Base-by-base conservation (phyloP, 2,329 filamentous ascomycete genomes). In the Alternaria postmessia region DNA sequence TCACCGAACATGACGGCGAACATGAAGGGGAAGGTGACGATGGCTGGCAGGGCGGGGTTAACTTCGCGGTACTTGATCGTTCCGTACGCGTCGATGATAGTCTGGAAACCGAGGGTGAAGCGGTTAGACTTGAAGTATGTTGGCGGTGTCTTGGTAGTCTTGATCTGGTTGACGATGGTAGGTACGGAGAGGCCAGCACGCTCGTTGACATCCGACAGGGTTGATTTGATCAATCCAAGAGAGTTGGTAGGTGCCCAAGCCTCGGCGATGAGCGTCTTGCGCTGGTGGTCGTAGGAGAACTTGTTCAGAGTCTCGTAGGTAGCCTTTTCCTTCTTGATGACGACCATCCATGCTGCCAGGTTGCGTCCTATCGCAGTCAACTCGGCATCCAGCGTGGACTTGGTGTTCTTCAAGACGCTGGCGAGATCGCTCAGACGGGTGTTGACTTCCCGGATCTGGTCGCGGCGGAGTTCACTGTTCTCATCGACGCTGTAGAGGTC, bases 1-100 rank as follows among this genome's bases (percentile, higher is more conserved):
- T 99, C 95, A 84, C 95, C 96, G 77, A 99, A 99, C 95, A 99
- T 99, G 87, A 99, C 95, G 51, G 95, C 95, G 77, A 99, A 99
- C 64, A 99, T 85, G 85, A 99, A 99, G n/a, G 96, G 95, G 81
- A 99, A 99, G 6, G 95, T 99, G 65, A 99, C 90, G 68, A 98
- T 93, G 52, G 96, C 95, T 38, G 94, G 94, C 22, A 99, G 86
- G 63, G 93, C 94, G 58, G 95, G 95, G 81, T 99, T 99, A 79
- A 97, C 91, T 82, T 99, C 95, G 69, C 91, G 91, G 81, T 99
- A 99, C 68, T 96, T 98, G 62, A 95, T 92, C 42, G 95, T 97
- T 75, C 95, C 96, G 75, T 99, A 99, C 28, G 96, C 95, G 73
- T 99, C 94, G 78, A 99, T 96, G 78, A 99, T 99, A 59, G 94